A percentile compares a stretch with the other conserved stretches of the same genome.
Conservation (phyloP, 2,329 filamentous ascomycete species). For the Cryoendolithus antarcticus region DNA sequence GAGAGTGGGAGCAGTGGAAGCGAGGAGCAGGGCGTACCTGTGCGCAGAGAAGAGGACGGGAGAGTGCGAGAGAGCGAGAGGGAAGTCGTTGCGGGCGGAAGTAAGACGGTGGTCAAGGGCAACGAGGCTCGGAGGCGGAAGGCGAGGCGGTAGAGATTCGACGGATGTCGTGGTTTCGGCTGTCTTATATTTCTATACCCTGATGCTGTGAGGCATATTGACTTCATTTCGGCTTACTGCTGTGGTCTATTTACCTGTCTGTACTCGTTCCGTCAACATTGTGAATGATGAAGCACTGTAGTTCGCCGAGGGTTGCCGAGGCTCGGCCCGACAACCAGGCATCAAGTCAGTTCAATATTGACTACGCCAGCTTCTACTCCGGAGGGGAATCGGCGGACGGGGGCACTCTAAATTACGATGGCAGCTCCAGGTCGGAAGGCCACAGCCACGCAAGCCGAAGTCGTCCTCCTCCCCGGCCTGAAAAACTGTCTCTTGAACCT, state of each 20-base stretch:
- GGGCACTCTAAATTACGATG: not conserved
- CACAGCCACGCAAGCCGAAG: slow-evolving; percentile 46
- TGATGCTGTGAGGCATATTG: too few species aligned
- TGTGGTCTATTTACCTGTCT: too few species aligned
- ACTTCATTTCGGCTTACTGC: too few species aligned
- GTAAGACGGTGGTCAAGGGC: slow-evolving; percentile 3
- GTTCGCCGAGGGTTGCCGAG: too few species aligned
- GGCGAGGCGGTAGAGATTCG: slow-evolving; percentile 3
- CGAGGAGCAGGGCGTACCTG: slow-evolving; percentile 20
- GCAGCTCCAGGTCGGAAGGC: slow-evolving; percentile 1
- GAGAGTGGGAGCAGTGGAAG: slow-evolving; percentile 6
- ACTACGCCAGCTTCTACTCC: too few species aligned
- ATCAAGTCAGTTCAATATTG: too few species aligned
- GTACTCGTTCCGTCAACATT: too few species aligned
- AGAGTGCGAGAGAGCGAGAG: slow-evolving; percentile 10
- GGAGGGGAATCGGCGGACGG: too few species aligned
- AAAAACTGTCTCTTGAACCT: slow-evolving; percentile 95
- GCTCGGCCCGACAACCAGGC: too few species aligned
- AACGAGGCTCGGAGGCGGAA: slow-evolving; percentile 4
- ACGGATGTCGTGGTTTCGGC: too few species aligned
- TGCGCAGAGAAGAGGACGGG: slow-evolving; percentile 11
- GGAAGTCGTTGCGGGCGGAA: slow-evolving; percentile 3
- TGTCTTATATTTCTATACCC: too few species aligned
- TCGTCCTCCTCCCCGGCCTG: slow-evolving; percentile 65
- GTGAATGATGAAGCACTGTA: too few species aligned